These are phyloP conservation scores for Gossypium arboreum DNA, from an alignment of 345 rosid species.

Conservation along the genomic window DNA sequence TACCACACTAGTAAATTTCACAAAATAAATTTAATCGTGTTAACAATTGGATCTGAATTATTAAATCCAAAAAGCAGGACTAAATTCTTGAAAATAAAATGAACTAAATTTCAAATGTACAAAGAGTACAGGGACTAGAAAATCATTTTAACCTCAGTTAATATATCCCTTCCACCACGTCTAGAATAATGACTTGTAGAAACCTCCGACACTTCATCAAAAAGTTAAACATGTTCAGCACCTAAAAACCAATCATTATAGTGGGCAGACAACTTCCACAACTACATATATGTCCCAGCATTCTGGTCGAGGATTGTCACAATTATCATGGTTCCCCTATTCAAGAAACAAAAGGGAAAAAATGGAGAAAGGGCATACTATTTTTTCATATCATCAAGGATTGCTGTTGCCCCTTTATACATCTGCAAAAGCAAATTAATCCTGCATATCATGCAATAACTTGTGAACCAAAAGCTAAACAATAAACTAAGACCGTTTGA, in stretches of 20 bases:
- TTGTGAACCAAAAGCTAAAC: conserved; percentile 8
- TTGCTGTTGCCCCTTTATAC: conserved; percentile 74
- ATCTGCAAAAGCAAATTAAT: conserved; percentile 50
- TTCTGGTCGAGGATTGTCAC: neutral
- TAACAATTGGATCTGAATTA: no score
- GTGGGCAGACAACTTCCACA: neutral
- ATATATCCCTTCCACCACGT: neutral
- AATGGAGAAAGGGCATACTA: conserved; percentile 42
- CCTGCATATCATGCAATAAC: conserved; percentile 16
- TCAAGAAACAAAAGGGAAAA: conserved; percentile 12
- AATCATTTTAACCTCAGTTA: no score
- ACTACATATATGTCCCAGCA: neutral
- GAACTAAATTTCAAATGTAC: neutral
- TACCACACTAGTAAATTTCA: no score
- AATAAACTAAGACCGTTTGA: conserved; percentile 6
- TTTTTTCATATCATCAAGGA: conserved; percentile 84
- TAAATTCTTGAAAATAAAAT: neutral
- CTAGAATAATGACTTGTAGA: neutral
- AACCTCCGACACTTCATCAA: neutral
- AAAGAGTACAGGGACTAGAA: no score
- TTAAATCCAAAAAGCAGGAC: no score
- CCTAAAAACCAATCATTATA: neutral
- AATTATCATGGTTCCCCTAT: neutral
- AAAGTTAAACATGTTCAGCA: neutral
- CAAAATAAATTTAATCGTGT: no score